Evolutionary conservation across 2,329 filamentous ascomycete genomes (phyloP).

Genomic region (Sclerotinia subarctica): DNA sequence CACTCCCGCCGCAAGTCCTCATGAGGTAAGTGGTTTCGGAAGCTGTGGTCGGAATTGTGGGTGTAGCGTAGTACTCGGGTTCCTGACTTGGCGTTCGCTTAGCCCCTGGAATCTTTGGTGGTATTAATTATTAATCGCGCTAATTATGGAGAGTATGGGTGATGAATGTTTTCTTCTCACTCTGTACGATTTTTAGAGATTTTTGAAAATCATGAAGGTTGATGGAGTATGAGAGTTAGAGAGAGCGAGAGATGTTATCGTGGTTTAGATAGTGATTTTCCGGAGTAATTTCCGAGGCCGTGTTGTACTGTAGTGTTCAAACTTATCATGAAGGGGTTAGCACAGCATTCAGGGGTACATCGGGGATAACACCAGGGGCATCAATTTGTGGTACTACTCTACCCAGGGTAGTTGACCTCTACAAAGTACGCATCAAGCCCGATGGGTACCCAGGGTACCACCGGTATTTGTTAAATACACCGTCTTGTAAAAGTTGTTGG

Average conservation of each 20-base stretch:
- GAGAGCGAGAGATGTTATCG: not conserved
- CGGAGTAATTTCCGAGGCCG: not conserved
- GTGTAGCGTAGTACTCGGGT: not conserved
- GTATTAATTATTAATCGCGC: not conserved
- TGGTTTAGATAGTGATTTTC: not conserved
- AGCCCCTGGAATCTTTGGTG: not conserved
- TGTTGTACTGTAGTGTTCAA: not conserved
- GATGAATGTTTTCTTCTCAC: not conserved
- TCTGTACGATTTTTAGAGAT: not conserved
- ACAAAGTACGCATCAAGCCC: too few species aligned
- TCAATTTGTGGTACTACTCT: not conserved
- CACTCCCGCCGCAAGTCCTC: not conserved
- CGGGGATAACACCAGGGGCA: not conserved
- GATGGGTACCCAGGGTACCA: too few species aligned
- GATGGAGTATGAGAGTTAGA: not conserved
- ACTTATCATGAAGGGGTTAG: not conserved
- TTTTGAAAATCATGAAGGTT: too few species aligned
- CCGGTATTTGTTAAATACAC: too few species aligned
- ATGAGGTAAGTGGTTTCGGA: not conserved
- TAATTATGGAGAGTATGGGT: too few species aligned
- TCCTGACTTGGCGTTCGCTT: not conserved
- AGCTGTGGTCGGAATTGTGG: not conserved
- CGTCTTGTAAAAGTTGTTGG: conserved; percentile 3
- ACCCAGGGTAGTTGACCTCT: too few species aligned
- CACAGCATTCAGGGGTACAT: not conserved